phyloP scores from a whole-genome alignment of 2,329 filamentous ascomycete species.

The Xylariaceae sp. region DNA sequence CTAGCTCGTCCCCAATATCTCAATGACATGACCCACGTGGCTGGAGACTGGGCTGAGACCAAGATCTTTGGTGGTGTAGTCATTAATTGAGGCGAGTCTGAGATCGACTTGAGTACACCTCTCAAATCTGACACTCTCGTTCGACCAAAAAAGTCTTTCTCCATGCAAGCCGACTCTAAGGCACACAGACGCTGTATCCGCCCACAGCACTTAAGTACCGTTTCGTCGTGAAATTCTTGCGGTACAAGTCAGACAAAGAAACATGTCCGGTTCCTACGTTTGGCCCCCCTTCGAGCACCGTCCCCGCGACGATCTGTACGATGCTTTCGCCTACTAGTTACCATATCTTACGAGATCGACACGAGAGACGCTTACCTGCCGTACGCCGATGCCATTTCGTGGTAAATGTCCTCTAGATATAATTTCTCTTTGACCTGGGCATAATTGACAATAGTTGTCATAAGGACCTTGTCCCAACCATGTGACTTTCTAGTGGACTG shows the following conservation, averaged over 20 bases:
- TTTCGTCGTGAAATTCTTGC: slow-evolving; percentile 17
- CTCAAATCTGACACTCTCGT: background rate
- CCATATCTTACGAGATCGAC: slow-evolving; percentile 6
- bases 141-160: slow-evolving; percentile 15
- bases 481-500: too few relatives aligned
- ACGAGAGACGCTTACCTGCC: slow-evolving; percentile 1
- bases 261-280: slow-evolving; percentile 1
- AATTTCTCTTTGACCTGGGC: too few relatives aligned
- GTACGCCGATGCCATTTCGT: too few relatives aligned
- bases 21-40: slow-evolving; percentile 21
- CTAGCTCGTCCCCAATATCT: slow-evolving; percentile 24
- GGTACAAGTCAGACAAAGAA: slow-evolving; percentile 1
- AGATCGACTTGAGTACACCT: slow-evolving; percentile 1
- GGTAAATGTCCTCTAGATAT: too few relatives aligned
- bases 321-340: slow-evolving; percentile 6
- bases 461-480: too few relatives aligned
- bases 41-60: slow-evolving; percentile 27
- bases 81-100: slow-evolving; percentile 14
- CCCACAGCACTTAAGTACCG: slow-evolving; percentile 19
- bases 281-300: slow-evolving; percentile 1
- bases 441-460: too few relatives aligned
- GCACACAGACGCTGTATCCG: slow-evolving; percentile 21
- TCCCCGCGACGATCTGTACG: slow-evolving; percentile 3
- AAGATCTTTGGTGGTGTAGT: slow-evolving; percentile 25
- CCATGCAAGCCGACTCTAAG: slow-evolving; percentile 11